Conservation (phyloP, 2,329 filamentous ascomycete species). For the Davidsoniella neocaledoniae region DNA sequence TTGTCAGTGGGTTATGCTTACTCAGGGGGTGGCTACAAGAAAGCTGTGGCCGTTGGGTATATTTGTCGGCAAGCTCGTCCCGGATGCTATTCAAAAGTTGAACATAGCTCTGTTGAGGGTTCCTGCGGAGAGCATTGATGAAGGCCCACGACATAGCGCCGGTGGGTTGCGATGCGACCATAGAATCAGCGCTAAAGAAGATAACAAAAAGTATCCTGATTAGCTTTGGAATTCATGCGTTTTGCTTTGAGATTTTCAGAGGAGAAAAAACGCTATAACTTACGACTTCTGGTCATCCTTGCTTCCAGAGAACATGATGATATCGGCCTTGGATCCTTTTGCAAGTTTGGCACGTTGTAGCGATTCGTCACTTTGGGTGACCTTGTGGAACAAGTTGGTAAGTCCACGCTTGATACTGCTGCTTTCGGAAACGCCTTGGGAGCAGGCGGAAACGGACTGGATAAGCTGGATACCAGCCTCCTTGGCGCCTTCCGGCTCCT, state of each 20-base stretch:
- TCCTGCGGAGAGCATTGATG: conserved; percentile 82
- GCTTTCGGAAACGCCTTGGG: conserved; percentile 1
- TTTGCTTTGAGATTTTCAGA: neutral
- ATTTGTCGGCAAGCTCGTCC: conserved; percentile 75
- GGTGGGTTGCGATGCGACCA: conserved; percentile 75
- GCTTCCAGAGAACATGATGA: conserved; percentile 94
- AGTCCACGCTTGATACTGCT: conserved; percentile 40
- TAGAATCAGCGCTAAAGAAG: conserved; percentile 65
- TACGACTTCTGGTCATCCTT: conserved; percentile 92
- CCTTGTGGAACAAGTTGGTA: conserved; percentile 63
- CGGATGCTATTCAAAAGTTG: conserved; percentile 92
- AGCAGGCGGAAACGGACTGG: conserved; percentile 39
- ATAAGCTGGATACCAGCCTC: conserved; percentile 49
- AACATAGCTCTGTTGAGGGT: conserved; percentile 95
- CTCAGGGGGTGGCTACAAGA: conserved; percentile 93
- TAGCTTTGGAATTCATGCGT: no score
- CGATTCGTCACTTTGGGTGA: conserved; percentile 62
- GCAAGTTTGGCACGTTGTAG: conserved; percentile 68
- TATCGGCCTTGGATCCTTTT: conserved; percentile 87
- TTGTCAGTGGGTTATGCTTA: conserved; percentile 30
- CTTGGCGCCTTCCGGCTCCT: conserved; percentile 51
- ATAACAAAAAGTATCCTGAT: conserved; percentile 1
- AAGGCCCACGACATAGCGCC: conserved; percentile 99
- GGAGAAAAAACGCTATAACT: conserved; percentile 25
- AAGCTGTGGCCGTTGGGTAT: conserved; percentile 87